Conservation (phyloP, 495 filamentous ascomycete genomes). For the Massariosphaeria phaeospora region DNA sequence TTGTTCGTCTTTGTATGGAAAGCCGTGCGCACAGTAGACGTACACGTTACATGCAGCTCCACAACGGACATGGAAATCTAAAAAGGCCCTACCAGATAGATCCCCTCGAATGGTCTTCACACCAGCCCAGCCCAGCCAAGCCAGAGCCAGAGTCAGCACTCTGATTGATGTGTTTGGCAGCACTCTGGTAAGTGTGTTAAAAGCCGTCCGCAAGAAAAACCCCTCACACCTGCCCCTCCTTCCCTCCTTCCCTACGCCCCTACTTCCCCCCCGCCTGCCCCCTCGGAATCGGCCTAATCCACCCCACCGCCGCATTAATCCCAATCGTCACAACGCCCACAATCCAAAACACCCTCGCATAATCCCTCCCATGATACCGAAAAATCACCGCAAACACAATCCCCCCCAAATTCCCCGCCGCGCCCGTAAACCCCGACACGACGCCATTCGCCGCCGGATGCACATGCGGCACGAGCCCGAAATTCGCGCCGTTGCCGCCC, state of each 20-base stretch:
- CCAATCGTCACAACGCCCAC: conserved; percentile 38
- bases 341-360: conserved; percentile 39
- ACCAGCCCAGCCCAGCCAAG: too few species aligned
- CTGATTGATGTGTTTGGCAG: too few species aligned
- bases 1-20: too few species aligned
- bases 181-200: too few species aligned
- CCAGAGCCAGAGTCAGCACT: too few species aligned
- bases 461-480: conserved; percentile 40
- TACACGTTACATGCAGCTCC: too few species aligned
- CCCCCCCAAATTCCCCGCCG: conserved; percentile 41
- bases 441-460: conserved; percentile 41
- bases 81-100: too few species aligned
- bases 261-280: conserved; percentile 37
- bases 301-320: conserved; percentile 35
- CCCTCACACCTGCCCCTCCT: too few species aligned
- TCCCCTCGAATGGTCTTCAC: too few species aligned
- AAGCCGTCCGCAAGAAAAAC: too few species aligned
- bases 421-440: conserved; percentile 40
- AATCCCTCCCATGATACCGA: conserved; percentile 36
- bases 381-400: conserved; percentile 43
- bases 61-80: too few species aligned
- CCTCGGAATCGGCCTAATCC: conserved; percentile 42
- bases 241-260: background rate
- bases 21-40: too few species aligned
- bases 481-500: conserved; percentile 40